Evolutionary conservation across 2,329 filamentous ascomycete genomes (phyloP).

Genomic region (Calonectria crousiana): DNA sequence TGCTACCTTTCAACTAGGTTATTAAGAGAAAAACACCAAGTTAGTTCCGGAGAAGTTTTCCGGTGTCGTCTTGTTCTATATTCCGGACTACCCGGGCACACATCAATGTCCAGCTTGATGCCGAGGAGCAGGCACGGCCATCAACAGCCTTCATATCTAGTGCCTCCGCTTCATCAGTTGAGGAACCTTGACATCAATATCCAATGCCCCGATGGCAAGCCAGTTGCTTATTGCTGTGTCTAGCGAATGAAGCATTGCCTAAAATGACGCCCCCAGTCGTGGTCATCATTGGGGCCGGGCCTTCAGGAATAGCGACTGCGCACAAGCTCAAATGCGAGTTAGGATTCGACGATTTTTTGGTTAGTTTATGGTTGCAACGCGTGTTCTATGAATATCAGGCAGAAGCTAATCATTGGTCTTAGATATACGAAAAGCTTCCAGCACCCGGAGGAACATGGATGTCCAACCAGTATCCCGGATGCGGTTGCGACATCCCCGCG

Average conservation of each 20-base stretch:
- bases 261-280: background rate
- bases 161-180: background rate
- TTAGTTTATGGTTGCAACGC: background rate
- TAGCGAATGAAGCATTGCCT: background rate
- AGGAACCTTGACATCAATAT: background rate
- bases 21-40: background rate
- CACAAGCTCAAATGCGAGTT: slow-evolving; percentile 4
- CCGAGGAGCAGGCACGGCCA: background rate
- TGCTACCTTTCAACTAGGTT: background rate
- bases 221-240: background rate
- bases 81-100: background rate
- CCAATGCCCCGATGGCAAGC: background rate
- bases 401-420: background rate
- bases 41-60: background rate
- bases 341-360: slow-evolving; percentile 9
- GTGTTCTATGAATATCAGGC: no score
- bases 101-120: background rate
- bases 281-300: slow-evolving; percentile 1
- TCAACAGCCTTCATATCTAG: background rate
- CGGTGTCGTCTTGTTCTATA: background rate
- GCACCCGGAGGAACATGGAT: slow-evolving; percentile 37
- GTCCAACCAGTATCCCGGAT: slow-evolving; percentile 34
- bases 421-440: slow-evolving; percentile 33
- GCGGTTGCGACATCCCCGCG: slow-evolving; percentile 31
- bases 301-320: slow-evolving; percentile 3